A percentile compares a stretch with the other conserved stretches of the same genome.
phyloP scores from a whole-genome alignment of 164 flowering plant species.

The Dillenia turbinata region DNA sequence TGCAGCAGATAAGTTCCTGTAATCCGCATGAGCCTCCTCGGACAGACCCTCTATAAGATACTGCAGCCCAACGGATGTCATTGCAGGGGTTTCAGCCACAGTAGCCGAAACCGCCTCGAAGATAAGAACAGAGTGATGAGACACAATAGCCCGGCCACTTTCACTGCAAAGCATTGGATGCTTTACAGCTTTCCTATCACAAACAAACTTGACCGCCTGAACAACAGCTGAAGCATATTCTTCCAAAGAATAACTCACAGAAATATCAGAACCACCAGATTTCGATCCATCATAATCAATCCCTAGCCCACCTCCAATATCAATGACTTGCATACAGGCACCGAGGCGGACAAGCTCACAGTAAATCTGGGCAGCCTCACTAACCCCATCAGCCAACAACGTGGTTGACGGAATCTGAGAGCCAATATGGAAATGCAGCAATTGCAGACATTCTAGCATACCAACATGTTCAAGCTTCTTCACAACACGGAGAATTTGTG shows the following conservation, averaged over 20 bases:
- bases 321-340: conserved; percentile 77
- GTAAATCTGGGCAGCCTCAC: conserved; percentile 90
- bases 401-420: conserved; percentile 91
- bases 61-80: conserved; percentile 23
- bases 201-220: conserved; percentile 47
- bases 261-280: conserved; percentile 71
- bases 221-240: conserved; percentile 91
- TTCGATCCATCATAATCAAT: conserved; percentile 92
- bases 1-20: conserved; percentile 46
- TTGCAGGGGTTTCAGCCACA: conserved; percentile 11
- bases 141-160: conserved; percentile 94
- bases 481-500: conserved; percentile 71
- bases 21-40: conserved; percentile 61
- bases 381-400: conserved; percentile 71
- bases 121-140: conserved; percentile 85
- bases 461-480: conserved; percentile 53
- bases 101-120: conserved; percentile 79
- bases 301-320: conserved; percentile 95
- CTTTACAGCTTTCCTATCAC: conserved; percentile 64
- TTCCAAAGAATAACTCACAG: conserved; percentile 71
- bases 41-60: conserved; percentile 40
- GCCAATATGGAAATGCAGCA: conserved; percentile 94
- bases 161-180: conserved; percentile 93
- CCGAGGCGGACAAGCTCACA: conserved; percentile 91
- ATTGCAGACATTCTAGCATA: conserved; percentile 84